Percentiles rank a stretch among this genome's conserved stretches.
These are phyloP conservation scores for Astrocystis sublimbata DNA, from an alignment of 495 filamentous ascomycete species.

Conservation along the genomic window DNA sequence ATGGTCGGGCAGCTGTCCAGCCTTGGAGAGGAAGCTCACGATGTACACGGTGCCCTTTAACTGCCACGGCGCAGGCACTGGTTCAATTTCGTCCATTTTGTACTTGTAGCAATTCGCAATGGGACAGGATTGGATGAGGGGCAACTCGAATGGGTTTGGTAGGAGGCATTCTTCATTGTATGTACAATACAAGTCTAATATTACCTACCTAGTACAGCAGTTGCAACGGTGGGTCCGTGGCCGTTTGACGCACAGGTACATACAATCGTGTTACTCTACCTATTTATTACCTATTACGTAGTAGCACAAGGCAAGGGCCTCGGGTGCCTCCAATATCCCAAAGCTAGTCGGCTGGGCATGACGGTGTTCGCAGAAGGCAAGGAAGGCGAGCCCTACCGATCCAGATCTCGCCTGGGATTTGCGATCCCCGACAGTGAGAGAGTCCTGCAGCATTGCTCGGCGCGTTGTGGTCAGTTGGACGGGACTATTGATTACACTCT, in stretches of 20 bases:
- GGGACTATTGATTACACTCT: too few relatives aligned
- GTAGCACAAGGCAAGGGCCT: too few relatives aligned
- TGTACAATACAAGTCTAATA: not conserved
- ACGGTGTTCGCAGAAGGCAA: not conserved
- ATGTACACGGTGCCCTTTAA: slow-evolving; percentile 42
- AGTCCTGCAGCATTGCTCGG: too few relatives aligned
- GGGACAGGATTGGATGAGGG: not conserved
- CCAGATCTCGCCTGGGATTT: too few relatives aligned
- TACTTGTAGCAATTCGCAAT: not conserved
- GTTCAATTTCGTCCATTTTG: slow-evolving; percentile 17
- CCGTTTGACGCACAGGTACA: too few relatives aligned
- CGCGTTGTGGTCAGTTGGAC: too few relatives aligned
- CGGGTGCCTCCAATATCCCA: not conserved
- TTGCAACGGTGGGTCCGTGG: not conserved
- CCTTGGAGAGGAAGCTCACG: slow-evolving; percentile 26
- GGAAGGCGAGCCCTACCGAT: not conserved
- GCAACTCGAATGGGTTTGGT: not conserved
- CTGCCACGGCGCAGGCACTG: slow-evolving; percentile 42
- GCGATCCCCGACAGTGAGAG: too few relatives aligned
- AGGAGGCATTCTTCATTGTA: not conserved
- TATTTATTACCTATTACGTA: not conserved
- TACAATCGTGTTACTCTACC: too few relatives aligned
- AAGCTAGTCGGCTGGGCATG: not conserved
- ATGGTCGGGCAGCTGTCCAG: slow-evolving; percentile 29
- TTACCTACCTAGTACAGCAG: not conserved